phyloP scores from a whole-genome alignment of 2,329 filamentous ascomycete genomes.

The Ophiostoma montium region DNA sequence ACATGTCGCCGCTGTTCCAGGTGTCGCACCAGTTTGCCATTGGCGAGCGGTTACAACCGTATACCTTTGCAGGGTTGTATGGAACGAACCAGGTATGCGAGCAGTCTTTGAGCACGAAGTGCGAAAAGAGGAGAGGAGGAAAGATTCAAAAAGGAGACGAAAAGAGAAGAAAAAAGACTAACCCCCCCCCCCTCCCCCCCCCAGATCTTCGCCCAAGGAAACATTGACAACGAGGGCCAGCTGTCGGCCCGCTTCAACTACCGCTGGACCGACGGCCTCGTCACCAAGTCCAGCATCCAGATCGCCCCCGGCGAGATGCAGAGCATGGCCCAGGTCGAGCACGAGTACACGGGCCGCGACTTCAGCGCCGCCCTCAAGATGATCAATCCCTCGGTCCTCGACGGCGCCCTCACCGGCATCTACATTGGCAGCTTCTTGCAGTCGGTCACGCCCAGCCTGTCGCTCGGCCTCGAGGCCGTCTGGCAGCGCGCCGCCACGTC shows the following conservation, averaged over 20 bases:
- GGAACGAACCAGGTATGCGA: constrained; percentile 88
- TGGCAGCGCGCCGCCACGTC: constrained; percentile 80
- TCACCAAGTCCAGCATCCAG: constrained; percentile 80
- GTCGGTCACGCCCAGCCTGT: constrained; percentile 72
- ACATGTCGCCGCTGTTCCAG: constrained; percentile 86
- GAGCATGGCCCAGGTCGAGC: constrained; percentile 85
- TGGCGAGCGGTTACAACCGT: constrained; percentile 85
- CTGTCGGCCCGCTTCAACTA: constrained; percentile 87
- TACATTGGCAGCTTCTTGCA: constrained; percentile 94
- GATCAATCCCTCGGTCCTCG: constrained; percentile 86
- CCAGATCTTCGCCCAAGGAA: constrained; percentile 90
- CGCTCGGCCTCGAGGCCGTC: constrained; percentile 80
- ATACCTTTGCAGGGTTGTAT: constrained; percentile 87
- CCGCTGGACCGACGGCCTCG: constrained; percentile 61
- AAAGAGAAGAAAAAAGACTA: too few relatives aligned
- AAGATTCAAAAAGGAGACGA: too few relatives aligned
- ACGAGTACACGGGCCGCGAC: constrained; percentile 86
- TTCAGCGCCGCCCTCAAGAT: constrained; percentile 89
- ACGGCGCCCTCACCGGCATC: constrained; percentile 87
- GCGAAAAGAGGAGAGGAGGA: too few relatives aligned
- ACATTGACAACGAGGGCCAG: constrained; percentile 81
- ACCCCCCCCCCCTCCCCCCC: too few relatives aligned
- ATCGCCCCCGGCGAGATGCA: constrained; percentile 63
- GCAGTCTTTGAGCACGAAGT: too few relatives aligned
- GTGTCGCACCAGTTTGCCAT: constrained; percentile 94